A percentile compares a stretch with the other conserved stretches of the same genome.
phyloP scores from a whole-genome alignment of 2,329 filamentous ascomycete genomes.

The Epichloe coenophiala region DNA sequence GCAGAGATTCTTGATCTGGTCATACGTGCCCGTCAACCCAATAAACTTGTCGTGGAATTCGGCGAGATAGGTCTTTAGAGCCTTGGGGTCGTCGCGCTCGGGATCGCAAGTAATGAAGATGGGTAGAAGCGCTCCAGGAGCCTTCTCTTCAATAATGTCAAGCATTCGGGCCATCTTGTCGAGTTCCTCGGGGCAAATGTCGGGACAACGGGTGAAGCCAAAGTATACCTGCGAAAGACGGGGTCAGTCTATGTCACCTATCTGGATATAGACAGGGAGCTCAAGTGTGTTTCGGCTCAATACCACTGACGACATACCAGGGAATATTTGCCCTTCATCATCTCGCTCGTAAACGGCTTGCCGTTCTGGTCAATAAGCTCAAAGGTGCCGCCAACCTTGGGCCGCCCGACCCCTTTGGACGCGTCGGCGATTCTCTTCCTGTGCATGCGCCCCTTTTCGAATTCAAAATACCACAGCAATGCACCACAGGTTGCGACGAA shows the following conservation, averaged over 20 bases:
- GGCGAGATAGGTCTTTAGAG: slow-evolving; percentile 70
- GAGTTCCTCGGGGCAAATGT: slow-evolving; percentile 97
- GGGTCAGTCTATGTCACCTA: background rate
- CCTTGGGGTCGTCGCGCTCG: slow-evolving; percentile 72
- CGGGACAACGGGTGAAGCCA: slow-evolving; percentile 94
- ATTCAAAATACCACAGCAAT: slow-evolving; percentile 81
- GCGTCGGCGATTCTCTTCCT: slow-evolving; percentile 80
- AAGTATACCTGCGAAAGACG: slow-evolving; percentile 64
- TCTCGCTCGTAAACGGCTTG: slow-evolving; percentile 59
- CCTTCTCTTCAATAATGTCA: slow-evolving; percentile 49
- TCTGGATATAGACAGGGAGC: too few relatives aligned
- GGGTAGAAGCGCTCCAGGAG: slow-evolving; percentile 47
- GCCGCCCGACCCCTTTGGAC: slow-evolving; percentile 81
- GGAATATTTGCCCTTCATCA: slow-evolving; percentile 77
- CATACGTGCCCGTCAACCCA: slow-evolving; percentile 84
- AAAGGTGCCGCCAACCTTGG: slow-evolving; percentile 86
- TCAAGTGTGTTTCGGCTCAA: background rate
- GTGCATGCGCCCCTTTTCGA: slow-evolving; percentile 84
- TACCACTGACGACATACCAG: slow-evolving; percentile 39
- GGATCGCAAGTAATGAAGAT: slow-evolving; percentile 96
- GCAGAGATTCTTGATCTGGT: slow-evolving; percentile 86
- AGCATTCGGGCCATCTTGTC: slow-evolving; percentile 99
- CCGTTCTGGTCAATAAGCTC: slow-evolving; percentile 71
- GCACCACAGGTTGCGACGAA: slow-evolving; percentile 69
- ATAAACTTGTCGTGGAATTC: slow-evolving; percentile 85